These are phyloP conservation scores for Bonia amplexicaulis DNA, from an alignment of 176 grass and related monocot species.

Conservation along the genomic window DNA sequence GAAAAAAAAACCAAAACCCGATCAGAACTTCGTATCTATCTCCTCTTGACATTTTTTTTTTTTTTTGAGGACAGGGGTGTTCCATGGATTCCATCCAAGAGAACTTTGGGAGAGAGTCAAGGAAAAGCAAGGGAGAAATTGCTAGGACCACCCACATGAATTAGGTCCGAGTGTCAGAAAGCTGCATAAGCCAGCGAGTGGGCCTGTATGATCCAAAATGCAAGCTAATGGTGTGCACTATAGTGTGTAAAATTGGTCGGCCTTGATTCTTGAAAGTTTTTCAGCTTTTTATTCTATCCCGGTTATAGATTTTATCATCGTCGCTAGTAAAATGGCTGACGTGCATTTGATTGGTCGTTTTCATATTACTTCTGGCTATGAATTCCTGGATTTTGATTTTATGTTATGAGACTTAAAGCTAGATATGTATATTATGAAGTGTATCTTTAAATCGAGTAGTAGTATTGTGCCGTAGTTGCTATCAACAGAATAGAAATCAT, in stretches of 20 bases:
- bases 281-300: not conserved
- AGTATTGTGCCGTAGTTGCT: not conserved
- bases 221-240: not conserved
- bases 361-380: no score
- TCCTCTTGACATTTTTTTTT: constrained; percentile 41
- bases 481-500: not conserved
- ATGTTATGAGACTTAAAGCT: not conserved
- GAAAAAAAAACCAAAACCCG: no score
- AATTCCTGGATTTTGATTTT: no score
- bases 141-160: constrained; percentile 41
- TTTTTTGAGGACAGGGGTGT: not conserved
- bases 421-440: not conserved
- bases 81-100: constrained; percentile 38
- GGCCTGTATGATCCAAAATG: constrained; percentile 1
- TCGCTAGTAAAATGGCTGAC: no score
- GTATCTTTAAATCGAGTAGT: not conserved
- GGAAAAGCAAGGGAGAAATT: constrained; percentile 31
- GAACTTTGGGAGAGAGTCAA: constrained; percentile 25
- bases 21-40: not conserved
- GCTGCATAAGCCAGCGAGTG: not conserved
- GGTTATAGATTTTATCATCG: not conserved
- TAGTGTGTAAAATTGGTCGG: not conserved
- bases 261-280: not conserved
- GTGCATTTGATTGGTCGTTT: no score
- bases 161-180: not conserved